Base-by-base conservation (phyloP, 2,329 filamentous ascomycete species). In the Sclerotinia nivalis region DNA sequence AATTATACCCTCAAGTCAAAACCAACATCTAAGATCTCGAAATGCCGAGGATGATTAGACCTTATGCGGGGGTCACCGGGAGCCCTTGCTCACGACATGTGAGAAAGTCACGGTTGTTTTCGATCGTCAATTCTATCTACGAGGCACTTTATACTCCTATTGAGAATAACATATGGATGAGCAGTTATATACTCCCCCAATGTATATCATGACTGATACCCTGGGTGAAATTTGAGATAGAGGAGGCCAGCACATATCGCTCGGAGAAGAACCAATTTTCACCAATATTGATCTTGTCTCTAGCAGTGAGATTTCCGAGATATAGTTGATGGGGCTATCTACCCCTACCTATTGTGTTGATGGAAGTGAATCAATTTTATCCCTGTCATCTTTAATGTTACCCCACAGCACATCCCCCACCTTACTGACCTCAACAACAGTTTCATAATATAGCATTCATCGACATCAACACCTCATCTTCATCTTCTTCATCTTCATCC, bases 21-120 rank as follows among this genome's bases (percentile, higher is more conserved):
- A 5, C 12, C 9, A 34, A n/a, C 4, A 49, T 47, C 1, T 18
- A n/a, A 20, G 15, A 20, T 10, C 45, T 37, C 28, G 20, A 49
- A 31, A 34, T 62, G 59, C 59, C 59, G 59, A 62, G 59, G 59
- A 49, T 62, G 13, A 49, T 18, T 9, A n/a, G 34, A 34, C 15
- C 22, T 49, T 49, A 47, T 49, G 59, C 12, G 59, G 59, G 59
- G 59, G 59, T 49, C 59, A 62, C 59, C 59, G 40, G 43, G 25
- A 49, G 43, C 43, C 28, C 25, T 31, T 62, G 28, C 28, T 49
- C 12, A 10, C 37, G 20, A 12, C 28, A 62, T 10, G 45, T 50
- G 45, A 50, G 18, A 49, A 61, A 50, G 60, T 15, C 54, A 37
- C 20, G 31, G 8, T 37, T 12, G 28, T 37, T 50, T 13, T 37